Base-by-base conservation (phyloP, 2,329 filamentous ascomycete species). In the Fusarium dimerum region DNA sequence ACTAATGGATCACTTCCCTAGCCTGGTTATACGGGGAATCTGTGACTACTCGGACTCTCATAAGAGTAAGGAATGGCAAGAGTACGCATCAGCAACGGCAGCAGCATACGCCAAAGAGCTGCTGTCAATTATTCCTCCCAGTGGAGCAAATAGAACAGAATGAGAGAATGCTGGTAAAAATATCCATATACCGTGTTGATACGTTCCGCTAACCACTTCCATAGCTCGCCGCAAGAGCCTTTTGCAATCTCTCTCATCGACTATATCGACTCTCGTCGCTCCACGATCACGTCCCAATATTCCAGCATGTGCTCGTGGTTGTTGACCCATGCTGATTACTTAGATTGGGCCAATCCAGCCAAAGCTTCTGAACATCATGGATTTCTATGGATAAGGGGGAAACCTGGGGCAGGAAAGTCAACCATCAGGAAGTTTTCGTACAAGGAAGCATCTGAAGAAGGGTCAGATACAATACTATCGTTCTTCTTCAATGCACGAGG, bases 401-500 rank as follows among this genome's bases (percentile, higher is more conserved):
- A 78, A 16, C 70, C 73, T 2, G 75, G 74, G 0, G 64, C 70
- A 1, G 75, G 75, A 0, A 81, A 80, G 50, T 80, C 73, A 1
- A 77, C 73, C 0, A 45, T 78, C 3, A 76, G 78, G 72, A 78
- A 77, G 43, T 75, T 71, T 46, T 59, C 61, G 2, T 48, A 58
- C 7, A 38, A 7, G 0, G 13, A 45, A 20, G 18, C 41, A 55
- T 20, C 47, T 52, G 20, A 51, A 15, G 15, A 51, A 45, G 29
- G 59, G 55, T 16, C 38, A 51, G 3, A 36, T 0, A 45, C 64
- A 0, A 54, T 75, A 2, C 47, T 77, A 1, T 76, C 71, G 0
- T 80, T 79, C 62, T 82, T 80, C 65, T 81, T 81, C 69, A 76
- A 79, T 47, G 77, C 77, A 0, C 63, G 76, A 47, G 78, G 78